These are phyloP conservation scores for Candida gigantensis DNA, from an alignment of 1,139 yeast species.

Conservation along the genomic window DNA sequence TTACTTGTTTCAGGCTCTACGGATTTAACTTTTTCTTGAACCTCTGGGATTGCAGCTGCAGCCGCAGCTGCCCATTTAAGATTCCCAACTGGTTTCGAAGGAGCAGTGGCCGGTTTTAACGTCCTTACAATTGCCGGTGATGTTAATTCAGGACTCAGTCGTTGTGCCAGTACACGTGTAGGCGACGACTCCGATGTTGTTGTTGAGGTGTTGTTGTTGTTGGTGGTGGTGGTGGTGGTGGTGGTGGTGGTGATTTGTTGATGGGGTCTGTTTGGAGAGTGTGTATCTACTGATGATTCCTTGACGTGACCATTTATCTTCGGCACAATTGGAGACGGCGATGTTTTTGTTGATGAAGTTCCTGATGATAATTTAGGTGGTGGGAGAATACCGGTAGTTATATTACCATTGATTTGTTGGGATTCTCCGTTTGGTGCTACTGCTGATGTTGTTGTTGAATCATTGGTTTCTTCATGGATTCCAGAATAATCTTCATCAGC, in stretches of 20 bases:
- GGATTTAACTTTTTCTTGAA: constrained; percentile 7
- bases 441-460: constrained; percentile 8
- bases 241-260: constrained; percentile 4
- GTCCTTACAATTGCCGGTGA: constrained; percentile 45
- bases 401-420: too few species aligned
- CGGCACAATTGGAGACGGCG: constrained; percentile 5
- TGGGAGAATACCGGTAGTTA: too few species aligned
- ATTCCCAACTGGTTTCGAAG: constrained; percentile 63
- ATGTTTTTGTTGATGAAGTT: constrained; percentile 1
- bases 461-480: constrained; percentile 12
- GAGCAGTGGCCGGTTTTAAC: constrained; percentile 68
- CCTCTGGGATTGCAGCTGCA: constrained; percentile 29
- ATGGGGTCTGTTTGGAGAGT: not conserved
- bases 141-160: constrained; percentile 24
- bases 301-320: constrained; percentile 5
- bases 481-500: constrained; percentile 18
- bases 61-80: constrained; percentile 74
- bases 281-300: not conserved
- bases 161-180: constrained; percentile 5
- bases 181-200: not conserved
- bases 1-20: constrained; percentile 10
- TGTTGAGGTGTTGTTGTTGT: constrained; percentile 1
- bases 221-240: constrained; percentile 2
- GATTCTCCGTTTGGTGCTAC: constrained; percentile 1
- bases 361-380: too few species aligned